phyloP scores from a whole-genome alignment of 768 basidiomycete species.

The Pleurotus eryngii region DNA sequence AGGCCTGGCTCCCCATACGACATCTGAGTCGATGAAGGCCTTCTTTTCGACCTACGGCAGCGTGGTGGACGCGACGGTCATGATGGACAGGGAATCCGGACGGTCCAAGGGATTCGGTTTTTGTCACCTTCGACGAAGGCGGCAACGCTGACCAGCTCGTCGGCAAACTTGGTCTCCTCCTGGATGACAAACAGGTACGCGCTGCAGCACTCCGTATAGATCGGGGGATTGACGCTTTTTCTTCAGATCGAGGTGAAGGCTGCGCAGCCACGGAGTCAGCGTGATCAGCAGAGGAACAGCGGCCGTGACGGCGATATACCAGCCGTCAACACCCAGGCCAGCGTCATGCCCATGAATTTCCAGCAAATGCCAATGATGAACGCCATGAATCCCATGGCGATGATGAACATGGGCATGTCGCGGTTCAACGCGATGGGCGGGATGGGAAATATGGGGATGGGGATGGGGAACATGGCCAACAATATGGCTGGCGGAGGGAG shows the following conservation, averaged over 20 bases:
- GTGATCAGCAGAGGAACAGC: slow-evolving; percentile 46
- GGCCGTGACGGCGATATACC: slow-evolving; percentile 17
- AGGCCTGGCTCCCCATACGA: slow-evolving; percentile 64
- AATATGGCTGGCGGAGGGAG: slow-evolving; percentile 22
- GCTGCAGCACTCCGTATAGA: neutral
- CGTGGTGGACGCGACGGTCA: slow-evolving; percentile 81
- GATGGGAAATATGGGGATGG: slow-evolving; percentile 25
- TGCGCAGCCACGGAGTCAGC: slow-evolving; percentile 69
- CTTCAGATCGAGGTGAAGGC: slow-evolving; percentile 77
- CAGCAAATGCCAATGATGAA: slow-evolving; percentile 46
- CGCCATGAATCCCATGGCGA: slow-evolving; percentile 47
- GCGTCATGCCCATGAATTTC: slow-evolving; percentile 55
- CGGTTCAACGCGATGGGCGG: slow-evolving; percentile 28
- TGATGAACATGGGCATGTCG: slow-evolving; percentile 42
- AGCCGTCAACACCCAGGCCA: slow-evolving; percentile 33
- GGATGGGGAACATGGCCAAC: slow-evolving; percentile 21
- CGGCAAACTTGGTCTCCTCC: slow-evolving; percentile 58
- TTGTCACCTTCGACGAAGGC: slow-evolving; percentile 75
- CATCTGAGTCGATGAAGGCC: slow-evolving; percentile 64
- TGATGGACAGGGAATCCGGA: slow-evolving; percentile 76
- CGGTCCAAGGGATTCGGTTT: slow-evolving; percentile 85
- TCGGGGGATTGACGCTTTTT: neutral
- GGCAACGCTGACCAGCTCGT: slow-evolving; percentile 65
- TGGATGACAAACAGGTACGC: slow-evolving; percentile 76
- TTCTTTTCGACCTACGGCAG: slow-evolving; percentile 75